These are phyloP conservation scores for Neurospora pannonica DNA, from an alignment of 495 filamentous ascomycete genomes.

Conservation along the genomic window DNA sequence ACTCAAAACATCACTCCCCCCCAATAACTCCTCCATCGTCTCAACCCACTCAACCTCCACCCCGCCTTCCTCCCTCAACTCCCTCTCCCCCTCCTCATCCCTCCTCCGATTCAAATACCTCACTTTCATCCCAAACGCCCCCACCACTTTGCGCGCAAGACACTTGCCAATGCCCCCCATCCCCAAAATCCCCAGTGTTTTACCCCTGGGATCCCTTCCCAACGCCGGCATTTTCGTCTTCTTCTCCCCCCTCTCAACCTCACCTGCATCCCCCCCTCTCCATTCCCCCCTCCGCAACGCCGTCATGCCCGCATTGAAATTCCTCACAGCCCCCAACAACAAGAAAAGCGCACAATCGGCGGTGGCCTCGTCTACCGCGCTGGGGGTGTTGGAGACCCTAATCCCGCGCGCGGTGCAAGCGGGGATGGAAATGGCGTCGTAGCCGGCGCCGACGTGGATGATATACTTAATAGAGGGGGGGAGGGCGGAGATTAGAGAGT, in stretches of 20 bases:
- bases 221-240: constrained; percentile 19
- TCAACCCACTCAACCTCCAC: constrained; percentile 54
- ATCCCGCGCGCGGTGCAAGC: constrained; percentile 58
- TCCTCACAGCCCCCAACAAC: constrained; percentile 65
- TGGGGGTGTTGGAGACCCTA: constrained; percentile 71
- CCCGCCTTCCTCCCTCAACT: constrained; percentile 51
- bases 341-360: constrained; percentile 72
- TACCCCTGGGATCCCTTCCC: constrained; percentile 61
- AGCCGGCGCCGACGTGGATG: constrained; percentile 80
- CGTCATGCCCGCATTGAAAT: constrained; percentile 55
- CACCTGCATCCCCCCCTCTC: too few relatives aligned
- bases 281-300: constrained; percentile 54
- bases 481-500: constrained; percentile 45
- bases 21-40: constrained; percentile 56
- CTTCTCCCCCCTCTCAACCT: constrained; percentile 43
- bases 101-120: constrained; percentile 56
- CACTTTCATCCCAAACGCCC: constrained; percentile 56
- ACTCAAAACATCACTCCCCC: constrained; percentile 61
- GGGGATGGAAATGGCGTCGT: constrained; percentile 67
- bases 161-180: constrained; percentile 79
- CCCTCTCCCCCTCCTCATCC: constrained; percentile 39
- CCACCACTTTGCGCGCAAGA: constrained; percentile 33
- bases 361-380: constrained; percentile 70
- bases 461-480: constrained; percentile 66
- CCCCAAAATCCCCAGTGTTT: constrained; percentile 69